phyloP scores from a whole-genome alignment of 2,329 filamentous ascomycete species.

The Blastomyces silverae region DNA sequence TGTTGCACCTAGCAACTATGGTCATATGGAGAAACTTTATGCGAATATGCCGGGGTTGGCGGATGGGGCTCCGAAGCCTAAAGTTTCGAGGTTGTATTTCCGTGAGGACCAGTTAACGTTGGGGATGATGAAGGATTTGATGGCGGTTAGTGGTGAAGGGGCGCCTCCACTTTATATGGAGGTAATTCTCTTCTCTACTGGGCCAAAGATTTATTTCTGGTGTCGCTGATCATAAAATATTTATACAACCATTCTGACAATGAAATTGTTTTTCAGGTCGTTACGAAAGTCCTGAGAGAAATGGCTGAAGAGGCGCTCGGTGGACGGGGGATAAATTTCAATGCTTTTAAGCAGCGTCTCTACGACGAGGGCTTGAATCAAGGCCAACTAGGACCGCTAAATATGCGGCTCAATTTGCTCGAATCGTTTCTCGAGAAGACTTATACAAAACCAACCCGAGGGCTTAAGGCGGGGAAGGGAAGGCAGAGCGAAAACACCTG shows the following conservation, averaged over 20 bases:
- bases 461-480: constrained; percentile 17
- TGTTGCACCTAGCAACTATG: constrained; percentile 46
- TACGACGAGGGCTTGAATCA: constrained; percentile 37
- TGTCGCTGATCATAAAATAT: constrained; percentile 9
- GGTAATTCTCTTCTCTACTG: constrained; percentile 19
- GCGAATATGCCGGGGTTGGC: constrained; percentile 31
- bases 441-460: not conserved
- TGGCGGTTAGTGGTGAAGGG: constrained; percentile 44
- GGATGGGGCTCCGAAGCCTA: constrained; percentile 32
- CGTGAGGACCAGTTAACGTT: constrained; percentile 47
- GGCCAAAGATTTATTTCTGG: not conserved
- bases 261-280: constrained; percentile 26
- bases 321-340: constrained; percentile 37
- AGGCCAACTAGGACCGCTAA: constrained; percentile 51
- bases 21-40: constrained; percentile 41
- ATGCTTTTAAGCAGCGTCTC: constrained; percentile 38
- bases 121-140: constrained; percentile 49
- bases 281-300: constrained; percentile 46
- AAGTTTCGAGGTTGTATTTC: constrained; percentile 44
- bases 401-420: constrained; percentile 55
- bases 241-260: not conserved
- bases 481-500: constrained; percentile 16
- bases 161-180: constrained; percentile 49
- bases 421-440: constrained; percentile 54
- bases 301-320: constrained; percentile 42